Base-by-base conservation (phyloP, 2,329 filamentous ascomycete genomes). In the Xenoacremonium recifei region DNA sequence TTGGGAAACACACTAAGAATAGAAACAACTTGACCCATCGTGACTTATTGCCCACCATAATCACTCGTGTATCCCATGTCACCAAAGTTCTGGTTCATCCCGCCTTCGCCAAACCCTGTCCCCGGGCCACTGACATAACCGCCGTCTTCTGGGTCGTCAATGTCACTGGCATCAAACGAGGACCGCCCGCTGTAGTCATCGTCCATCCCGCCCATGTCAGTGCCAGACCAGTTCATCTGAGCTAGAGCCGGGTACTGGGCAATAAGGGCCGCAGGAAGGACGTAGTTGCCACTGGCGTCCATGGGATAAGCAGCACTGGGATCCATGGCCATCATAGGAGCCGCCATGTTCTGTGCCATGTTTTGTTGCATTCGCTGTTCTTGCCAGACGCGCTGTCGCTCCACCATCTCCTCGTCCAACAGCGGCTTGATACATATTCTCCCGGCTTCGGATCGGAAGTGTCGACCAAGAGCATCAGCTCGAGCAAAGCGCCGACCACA, bases 361-460 rank as follows among this genome's bases (percentile, higher is more conserved):
- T 78, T 80, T 51, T 84, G 81, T 37, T 76, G 70, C 69, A 85
- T 79, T 42, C 81, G 79, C 58, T 89, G 85, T 62, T 89, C 85
- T 63, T 84, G 78, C 75, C 84, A 86, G 20, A 77, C 71, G 35
- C 86, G 82, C 58, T 95, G 87, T 23, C 89, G 77, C 58, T 95
- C 90, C 25, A 84, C 71, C 41, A 90, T 86, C 71, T 99, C 93
- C 67, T 99, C 93, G 51, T 99, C 93, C 2, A 99, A 77, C 11
- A 99, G 71, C n/a, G 93, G 91, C 56, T 95, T 96, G 68, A 99
- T 99, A 62, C 93, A 99, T 39, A 96, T 88, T 21, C 93, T 82
- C 6, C 93, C 93, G 3, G 93, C 93, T 69, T 99, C 93, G 3
- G 89, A 96, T 39, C 93, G 80, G 73, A 99, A 99, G 69, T 96